A percentile compares a stretch with the other conserved stretches of the same genome.
These are phyloP conservation scores for Closterium sp. DNA, from an alignment of 139 green algal genomes.

Conservation along the genomic window DNA sequence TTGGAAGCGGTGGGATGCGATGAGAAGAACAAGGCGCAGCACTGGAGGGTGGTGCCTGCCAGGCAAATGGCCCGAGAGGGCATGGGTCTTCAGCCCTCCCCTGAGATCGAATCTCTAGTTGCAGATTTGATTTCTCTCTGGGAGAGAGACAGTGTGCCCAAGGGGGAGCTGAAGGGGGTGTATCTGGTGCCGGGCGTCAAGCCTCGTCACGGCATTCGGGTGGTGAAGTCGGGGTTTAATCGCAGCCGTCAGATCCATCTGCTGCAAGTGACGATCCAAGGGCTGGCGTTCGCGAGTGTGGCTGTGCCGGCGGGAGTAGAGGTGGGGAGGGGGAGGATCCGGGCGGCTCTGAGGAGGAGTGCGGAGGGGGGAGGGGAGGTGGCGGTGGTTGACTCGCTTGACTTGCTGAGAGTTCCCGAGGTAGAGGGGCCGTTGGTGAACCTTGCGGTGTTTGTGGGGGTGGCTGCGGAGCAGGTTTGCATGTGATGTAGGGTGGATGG, in stretches of 20 bases:
- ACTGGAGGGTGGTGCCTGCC: background rate
- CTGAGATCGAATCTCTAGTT: background rate
- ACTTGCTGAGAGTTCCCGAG: background rate
- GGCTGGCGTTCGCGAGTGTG: background rate
- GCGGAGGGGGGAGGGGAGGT: background rate
- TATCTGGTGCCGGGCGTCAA: background rate
- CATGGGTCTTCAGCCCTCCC: background rate
- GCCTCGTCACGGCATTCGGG: background rate
- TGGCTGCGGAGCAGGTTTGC: background rate
- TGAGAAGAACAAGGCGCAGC: background rate
- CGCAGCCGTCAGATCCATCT: background rate
- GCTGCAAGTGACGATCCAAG: background rate
- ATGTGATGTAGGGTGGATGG: background rate
- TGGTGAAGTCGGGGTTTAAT: background rate
- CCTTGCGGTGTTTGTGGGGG: background rate
- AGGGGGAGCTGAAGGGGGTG: background rate
- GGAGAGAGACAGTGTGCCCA: background rate
- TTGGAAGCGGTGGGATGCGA: background rate
- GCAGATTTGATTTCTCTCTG: background rate
- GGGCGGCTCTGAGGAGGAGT: background rate
- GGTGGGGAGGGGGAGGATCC: background rate
- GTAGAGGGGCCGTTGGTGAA: background rate
- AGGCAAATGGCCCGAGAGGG: background rate
- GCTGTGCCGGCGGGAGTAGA: background rate
- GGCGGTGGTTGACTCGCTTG: background rate